These are phyloP conservation scores for Ceratobasidium sp. DNA, from an alignment of 1,284 basidiomycete genomes.

Conservation along the genomic window DNA sequence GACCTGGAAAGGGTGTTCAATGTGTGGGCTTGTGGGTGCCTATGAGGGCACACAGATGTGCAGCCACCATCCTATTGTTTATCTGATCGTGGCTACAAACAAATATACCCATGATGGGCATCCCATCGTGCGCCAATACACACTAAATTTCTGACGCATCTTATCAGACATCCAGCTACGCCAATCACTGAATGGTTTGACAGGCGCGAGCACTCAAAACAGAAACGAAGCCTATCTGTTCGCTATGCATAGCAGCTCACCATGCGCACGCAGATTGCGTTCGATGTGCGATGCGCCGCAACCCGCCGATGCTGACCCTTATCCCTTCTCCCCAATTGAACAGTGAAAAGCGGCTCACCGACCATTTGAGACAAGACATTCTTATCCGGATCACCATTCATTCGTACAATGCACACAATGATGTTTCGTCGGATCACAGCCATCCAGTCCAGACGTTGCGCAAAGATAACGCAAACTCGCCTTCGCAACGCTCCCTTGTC, in stretches of 20 bases:
- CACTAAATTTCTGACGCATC: no score
- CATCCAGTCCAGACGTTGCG: no score
- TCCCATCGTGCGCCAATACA: no score
- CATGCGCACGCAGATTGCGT: no score
- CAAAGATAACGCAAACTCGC: no score
- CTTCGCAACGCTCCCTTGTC: no score
- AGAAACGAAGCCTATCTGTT: neutral
- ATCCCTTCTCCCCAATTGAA: neutral
- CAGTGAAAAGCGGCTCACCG: conserved; percentile 9
- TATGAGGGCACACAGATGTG: neutral
- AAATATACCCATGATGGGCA: no score
- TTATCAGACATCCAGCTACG: neutral
- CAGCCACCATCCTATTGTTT: neutral
- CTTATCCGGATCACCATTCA: conserved; percentile 5
- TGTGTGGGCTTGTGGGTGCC: neutral
- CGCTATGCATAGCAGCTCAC: no score
- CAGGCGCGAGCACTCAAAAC: neutral
- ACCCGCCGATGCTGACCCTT: no score
- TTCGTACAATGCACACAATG: neutral
- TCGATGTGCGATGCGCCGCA: no score
- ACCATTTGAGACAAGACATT: conserved; percentile 16
- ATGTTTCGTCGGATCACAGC: neutral
- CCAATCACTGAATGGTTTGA: conserved; percentile 24
- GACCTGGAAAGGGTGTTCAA: no score
- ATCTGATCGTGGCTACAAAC: no score